These are phyloP conservation scores for Knoxia roxburghii DNA, from an alignment of 257 asterid genomes.

Conservation along the genomic window DNA sequence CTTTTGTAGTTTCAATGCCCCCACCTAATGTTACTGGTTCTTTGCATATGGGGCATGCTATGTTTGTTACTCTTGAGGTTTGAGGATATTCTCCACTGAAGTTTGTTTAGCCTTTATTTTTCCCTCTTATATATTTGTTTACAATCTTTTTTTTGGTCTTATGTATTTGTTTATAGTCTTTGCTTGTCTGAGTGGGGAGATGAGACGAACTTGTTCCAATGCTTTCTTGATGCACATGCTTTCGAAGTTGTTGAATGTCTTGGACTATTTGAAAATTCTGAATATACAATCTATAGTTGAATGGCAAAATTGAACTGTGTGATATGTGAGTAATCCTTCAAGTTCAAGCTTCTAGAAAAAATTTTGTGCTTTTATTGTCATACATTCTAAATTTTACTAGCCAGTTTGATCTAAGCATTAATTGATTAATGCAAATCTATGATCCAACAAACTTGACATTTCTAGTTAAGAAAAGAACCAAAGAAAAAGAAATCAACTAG, in stretches of 20 bases:
- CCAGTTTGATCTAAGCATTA: background rate
- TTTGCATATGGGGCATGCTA: conserved; percentile 99
- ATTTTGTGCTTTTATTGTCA: background rate
- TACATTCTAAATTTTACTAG: background rate
- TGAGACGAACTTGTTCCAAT: background rate
- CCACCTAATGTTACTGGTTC: conserved; percentile 99
- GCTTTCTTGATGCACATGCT: background rate
- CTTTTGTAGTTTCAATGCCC: conserved; percentile 92
- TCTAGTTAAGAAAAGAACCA: background rate
- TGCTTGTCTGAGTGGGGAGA: background rate
- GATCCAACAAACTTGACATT: no score
- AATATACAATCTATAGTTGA: background rate
- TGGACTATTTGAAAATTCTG: background rate
- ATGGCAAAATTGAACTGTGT: background rate
- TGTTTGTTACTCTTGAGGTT: conserved; percentile 99
- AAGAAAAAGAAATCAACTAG: background rate
- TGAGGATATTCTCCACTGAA: conserved; percentile 1
- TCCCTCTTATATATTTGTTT: background rate
- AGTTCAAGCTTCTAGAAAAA: background rate
- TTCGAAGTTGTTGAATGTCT: background rate
- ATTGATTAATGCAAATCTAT: background rate
- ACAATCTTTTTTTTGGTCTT: background rate
- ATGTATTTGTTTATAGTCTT: background rate
- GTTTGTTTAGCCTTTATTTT: conserved; percentile 10
- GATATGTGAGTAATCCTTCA: background rate